Evolutionary conservation across 306 rosid genomes (phyloP), one percentile per base, ranked within the genome.

Genomic region (Mucuna pruriens): DNA sequence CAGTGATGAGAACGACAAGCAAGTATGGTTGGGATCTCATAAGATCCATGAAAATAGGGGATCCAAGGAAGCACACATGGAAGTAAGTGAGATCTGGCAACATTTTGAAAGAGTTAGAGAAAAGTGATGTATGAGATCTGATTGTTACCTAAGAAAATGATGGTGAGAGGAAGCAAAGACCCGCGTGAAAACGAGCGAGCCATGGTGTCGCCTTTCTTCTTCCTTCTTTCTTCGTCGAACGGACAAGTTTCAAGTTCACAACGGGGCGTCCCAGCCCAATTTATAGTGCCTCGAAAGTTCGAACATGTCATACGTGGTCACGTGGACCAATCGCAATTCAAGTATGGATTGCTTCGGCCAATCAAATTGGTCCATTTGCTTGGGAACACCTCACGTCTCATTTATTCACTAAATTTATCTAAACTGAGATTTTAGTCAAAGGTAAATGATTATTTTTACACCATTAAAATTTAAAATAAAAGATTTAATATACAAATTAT

Each of bases 251-350:
- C 44, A 48, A 19, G 5, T 7, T 6, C 42, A 36, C 7, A 0
- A 9, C 7, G 19, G 55, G 76, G 55, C 26, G 31, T 9, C 4
- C 16, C 25, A 29, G 82, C 57, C 11, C n/a, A 5, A 46, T 87
- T 82, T 90, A 90, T 90, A 77, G 66, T 25, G 58, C 66, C 49
- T 69, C 44, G 74, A 46, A 40, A 49, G 34, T 61, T 82, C 61
- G 85, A 88, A 60, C 89, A 85, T 87, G 98, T 92, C 97, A 92
- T 80, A 11, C 1, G 0, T 9, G 79, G n/a, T 88, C 86, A 92
- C 90, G 90, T 94, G 98, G 93, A 82, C 98, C 97, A 92, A 94
- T 92, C 9, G 48, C 0, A 17, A 44, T 11, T 46, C 57, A 74
- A 36, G 42, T 22, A 7, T 3, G 20, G 36, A 9, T 34, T 52